phyloP scores from a whole-genome alignment of 768 basidiomycete genomes.

The Russula griseocarnosa region DNA sequence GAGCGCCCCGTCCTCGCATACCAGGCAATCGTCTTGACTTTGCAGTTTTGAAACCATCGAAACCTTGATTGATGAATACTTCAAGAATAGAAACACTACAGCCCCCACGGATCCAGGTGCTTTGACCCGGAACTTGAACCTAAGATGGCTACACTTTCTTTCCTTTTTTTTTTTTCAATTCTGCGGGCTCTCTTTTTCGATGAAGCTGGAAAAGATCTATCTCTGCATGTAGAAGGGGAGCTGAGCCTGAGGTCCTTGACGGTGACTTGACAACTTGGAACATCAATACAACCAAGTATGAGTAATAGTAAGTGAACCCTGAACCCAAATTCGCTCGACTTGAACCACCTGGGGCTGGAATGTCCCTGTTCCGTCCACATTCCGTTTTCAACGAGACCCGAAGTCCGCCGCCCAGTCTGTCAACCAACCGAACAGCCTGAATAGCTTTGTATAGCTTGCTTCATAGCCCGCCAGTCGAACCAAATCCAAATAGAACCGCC shows the following conservation, averaged over 20 bases:
- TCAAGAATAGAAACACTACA: conserved; percentile 7
- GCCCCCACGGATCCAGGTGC: background rate
- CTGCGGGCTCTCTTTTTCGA: background rate
- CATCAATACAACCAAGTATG: background rate
- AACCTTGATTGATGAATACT: background rate
- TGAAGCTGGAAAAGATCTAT: background rate
- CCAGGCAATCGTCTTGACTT: conserved; percentile 9
- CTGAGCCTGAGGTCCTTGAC: background rate
- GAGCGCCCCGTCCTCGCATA: conserved; percentile 6
- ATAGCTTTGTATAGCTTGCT: background rate
- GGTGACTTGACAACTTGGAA: background rate
- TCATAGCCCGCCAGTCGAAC: background rate
- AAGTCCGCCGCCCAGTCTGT: conserved; percentile 3
- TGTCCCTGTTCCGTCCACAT: background rate
- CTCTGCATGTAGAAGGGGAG: background rate
- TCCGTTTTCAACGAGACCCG: background rate
- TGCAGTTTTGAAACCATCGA: background rate
- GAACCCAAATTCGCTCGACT: conserved; percentile 1
- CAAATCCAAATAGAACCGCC: background rate
- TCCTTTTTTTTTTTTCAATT: too few relatives aligned
- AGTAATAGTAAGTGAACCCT: background rate
- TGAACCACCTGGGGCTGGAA: background rate
- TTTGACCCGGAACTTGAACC: background rate
- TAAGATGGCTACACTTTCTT: background rate
- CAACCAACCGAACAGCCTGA: background rate